Conservation (phyloP, 495 filamentous ascomycete genomes). For the Usnea hakonensis region DNA sequence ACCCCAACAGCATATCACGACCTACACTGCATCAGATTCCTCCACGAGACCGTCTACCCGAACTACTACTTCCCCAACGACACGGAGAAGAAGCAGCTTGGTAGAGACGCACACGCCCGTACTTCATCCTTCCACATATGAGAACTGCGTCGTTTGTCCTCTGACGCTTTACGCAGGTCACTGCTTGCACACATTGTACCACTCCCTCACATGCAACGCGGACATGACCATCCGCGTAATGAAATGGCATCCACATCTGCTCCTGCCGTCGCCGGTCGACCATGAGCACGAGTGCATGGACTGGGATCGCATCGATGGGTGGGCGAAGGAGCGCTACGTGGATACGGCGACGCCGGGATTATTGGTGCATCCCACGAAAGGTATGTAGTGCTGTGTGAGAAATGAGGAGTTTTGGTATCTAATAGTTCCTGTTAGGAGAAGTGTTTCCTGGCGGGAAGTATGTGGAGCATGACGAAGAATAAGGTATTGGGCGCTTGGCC, state of each 20-base stretch:
- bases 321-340: conserved; percentile 2
- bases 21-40: background rate
- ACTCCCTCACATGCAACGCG: background rate
- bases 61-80: background rate
- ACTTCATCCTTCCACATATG: background rate
- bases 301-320: background rate
- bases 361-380: background rate
- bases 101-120: background rate
- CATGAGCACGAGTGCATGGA: background rate
- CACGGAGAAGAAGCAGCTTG: background rate
- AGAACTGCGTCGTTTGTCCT: background rate
- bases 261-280: background rate
- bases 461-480: background rate
- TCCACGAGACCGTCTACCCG: background rate
- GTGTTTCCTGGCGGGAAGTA: background rate
- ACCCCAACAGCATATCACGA: background rate
- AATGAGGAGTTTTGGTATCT: background rate
- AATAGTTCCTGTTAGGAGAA: background rate
- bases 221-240: conserved; percentile 1
- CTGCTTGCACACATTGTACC: background rate
- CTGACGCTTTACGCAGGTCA: background rate
- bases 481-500: too few species aligned
- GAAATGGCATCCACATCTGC: background rate
- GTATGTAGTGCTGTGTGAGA: background rate
- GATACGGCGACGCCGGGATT: background rate